Conservation (phyloP, 208 protist genomes). For the Acanthamoeba royreba region DNA sequence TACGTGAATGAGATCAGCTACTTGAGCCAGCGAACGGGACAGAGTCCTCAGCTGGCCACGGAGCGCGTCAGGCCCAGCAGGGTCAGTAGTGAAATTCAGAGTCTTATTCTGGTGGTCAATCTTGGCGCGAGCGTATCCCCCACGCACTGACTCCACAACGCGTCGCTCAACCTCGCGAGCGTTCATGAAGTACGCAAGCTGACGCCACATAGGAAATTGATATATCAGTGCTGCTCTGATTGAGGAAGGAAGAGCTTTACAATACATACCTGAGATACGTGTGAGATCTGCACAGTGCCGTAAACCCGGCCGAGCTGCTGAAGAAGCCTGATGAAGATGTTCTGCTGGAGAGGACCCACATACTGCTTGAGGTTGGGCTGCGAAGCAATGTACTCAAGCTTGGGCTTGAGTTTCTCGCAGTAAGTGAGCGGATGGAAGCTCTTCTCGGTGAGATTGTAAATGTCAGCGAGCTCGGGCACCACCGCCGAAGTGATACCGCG, state of each 20-base stretch:
- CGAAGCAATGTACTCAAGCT: conserved; percentile 28
- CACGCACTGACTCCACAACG: conserved; percentile 21
- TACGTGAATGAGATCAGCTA: neutral
- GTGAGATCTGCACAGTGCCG: neutral
- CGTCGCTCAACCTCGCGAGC: neutral
- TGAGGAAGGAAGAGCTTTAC: neutral
- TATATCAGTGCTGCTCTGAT: neutral
- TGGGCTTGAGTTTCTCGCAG: conserved; percentile 21
- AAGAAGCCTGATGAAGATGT: conserved; percentile 3
- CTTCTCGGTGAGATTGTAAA: conserved; percentile 64
- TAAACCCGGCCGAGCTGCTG: neutral
- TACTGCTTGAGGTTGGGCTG: conserved; percentile 19
- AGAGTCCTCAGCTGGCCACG: neutral
- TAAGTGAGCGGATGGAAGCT: conserved; percentile 56
- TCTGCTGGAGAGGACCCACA: neutral
- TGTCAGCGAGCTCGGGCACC: conserved; percentile 43
- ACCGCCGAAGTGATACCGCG: conserved; percentile 21
- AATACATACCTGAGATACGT: neutral
- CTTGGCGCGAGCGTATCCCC: neutral
- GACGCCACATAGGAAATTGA: neutral
- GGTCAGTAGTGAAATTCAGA: neutral
- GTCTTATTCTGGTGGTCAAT: conserved; percentile 43
- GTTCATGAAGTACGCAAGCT: conserved; percentile 2
- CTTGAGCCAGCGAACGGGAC: neutral
- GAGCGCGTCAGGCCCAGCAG: neutral